Evolutionary conservation across 2,329 filamentous ascomycete species (phyloP).

Genomic region (Trichoderma brevicompactum): DNA sequence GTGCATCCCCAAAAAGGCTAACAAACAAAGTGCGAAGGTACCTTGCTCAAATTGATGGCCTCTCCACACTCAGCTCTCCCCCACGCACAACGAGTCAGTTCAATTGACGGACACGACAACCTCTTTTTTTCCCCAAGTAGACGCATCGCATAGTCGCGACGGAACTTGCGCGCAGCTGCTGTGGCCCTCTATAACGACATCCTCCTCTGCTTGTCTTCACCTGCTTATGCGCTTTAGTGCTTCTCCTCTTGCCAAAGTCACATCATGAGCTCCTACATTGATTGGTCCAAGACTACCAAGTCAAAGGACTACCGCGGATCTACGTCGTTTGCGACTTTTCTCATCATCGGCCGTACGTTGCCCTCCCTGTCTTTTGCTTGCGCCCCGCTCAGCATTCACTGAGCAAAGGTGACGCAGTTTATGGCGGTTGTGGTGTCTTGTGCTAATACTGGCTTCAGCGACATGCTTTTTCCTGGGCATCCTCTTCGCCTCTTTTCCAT

Average conservation of each 20-base stretch:
- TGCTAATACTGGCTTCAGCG: conserved; percentile 52
- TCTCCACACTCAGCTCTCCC: conserved; percentile 22
- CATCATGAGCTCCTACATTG: conserved; percentile 48
- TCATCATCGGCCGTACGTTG: conserved; percentile 89
- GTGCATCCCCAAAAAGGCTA: background rate
- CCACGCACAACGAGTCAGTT: conserved; percentile 14
- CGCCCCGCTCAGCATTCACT: background rate
- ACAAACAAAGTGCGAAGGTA: background rate
- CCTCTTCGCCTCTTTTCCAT: conserved; percentile 94
- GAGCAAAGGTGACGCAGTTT: background rate
- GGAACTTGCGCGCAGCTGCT: conserved; percentile 7
- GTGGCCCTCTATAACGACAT: background rate
- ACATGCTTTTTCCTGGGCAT: conserved; percentile 98
- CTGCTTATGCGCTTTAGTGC: background rate
- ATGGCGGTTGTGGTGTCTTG: background rate
- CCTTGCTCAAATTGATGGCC: background rate
- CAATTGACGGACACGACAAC: conserved; percentile 19
- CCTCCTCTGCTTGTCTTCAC: conserved; percentile 24
- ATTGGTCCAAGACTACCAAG: conserved; percentile 61
- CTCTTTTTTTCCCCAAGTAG: background rate
- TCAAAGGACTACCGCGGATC: conserved; percentile 63
- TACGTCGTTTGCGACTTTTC: conserved; percentile 88
- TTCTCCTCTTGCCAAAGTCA: background rate
- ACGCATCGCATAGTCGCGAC: conserved; percentile 8
- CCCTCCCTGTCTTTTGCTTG: conserved; percentile 6